phyloP scores from a whole-genome alignment of 2,329 filamentous ascomycete species.

The Cytospora piceae region DNA sequence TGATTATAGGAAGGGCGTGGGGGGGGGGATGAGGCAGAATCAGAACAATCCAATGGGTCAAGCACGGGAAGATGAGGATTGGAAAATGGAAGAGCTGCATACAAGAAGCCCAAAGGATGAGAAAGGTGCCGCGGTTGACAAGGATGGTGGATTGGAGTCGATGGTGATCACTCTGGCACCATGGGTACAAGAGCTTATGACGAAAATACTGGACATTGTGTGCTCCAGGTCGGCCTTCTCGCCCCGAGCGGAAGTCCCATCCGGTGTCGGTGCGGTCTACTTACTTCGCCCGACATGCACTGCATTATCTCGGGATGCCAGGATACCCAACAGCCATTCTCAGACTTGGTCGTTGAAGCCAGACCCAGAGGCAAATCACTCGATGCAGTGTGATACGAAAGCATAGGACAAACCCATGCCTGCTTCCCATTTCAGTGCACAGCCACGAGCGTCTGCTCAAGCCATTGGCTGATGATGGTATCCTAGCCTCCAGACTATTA shows the following conservation, averaged over 20 bases:
- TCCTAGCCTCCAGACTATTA: background rate
- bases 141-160: slow-evolving; percentile 14
- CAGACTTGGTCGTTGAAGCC: background rate
- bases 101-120: slow-evolving; percentile 17
- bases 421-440: slow-evolving; percentile 12
- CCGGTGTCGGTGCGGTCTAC: slow-evolving; percentile 7
- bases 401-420: slow-evolving; percentile 6
- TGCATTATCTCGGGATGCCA: slow-evolving; percentile 11
- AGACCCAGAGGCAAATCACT: slow-evolving; percentile 5
- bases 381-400: slow-evolving; percentile 18
- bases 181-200: slow-evolving; percentile 15
- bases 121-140: slow-evolving; percentile 7
- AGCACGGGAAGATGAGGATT: slow-evolving; percentile 7
- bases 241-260: slow-evolving; percentile 16
- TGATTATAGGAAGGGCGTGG: background rate
- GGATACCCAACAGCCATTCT: background rate
- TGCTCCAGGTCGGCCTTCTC: slow-evolving; percentile 7
- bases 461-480: slow-evolving; percentile 12
- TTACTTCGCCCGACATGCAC: slow-evolving; percentile 8
- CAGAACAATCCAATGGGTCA: slow-evolving; percentile 10
- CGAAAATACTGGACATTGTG: slow-evolving; percentile 4
- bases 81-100: slow-evolving; percentile 2
- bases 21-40: background rate
- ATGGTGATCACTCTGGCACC: slow-evolving; percentile 7
- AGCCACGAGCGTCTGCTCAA: slow-evolving; percentile 3